phyloP scores from a whole-genome alignment of 371 early-diverging fungal species.

The Mucor saturninus region DNA sequence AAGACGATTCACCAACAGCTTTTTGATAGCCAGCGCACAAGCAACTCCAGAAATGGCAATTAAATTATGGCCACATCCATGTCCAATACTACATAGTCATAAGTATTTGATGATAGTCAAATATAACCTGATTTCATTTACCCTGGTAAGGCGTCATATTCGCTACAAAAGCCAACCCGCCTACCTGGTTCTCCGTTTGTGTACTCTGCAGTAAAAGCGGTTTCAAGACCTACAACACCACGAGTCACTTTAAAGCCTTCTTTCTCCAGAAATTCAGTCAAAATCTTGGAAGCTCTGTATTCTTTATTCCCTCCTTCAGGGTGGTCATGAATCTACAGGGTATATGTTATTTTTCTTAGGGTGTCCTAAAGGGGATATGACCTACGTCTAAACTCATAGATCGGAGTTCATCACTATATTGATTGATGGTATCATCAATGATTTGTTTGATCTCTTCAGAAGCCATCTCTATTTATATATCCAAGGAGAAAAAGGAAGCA shows the following conservation, averaged over 20 bases:
- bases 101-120: not conserved
- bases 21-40: conserved; percentile 62
- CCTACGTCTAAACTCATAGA: conserved; percentile 29
- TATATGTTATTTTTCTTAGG: not conserved
- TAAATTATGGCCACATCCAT: conserved; percentile 71
- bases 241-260: conserved; percentile 61
- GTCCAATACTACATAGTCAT: conserved; percentile 51
- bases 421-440: conserved; percentile 19
- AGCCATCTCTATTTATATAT: conserved; percentile 4
- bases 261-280: conserved; percentile 62
- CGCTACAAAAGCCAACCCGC: conserved; percentile 61
- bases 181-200: conserved; percentile 45
- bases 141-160: conserved; percentile 74
- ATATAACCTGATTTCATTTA: conserved; percentile 22
- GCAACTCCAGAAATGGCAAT: conserved; percentile 76
- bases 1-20: conserved; percentile 53
- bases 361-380: not conserved
- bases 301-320: conserved; percentile 70
- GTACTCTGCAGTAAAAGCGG: conserved; percentile 69
- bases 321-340: conserved; percentile 59
- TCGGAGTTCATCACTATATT: conserved; percentile 19
- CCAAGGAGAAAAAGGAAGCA: not conserved
- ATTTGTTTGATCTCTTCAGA: conserved; percentile 12
- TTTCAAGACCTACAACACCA: conserved; percentile 57
- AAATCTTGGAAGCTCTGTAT: conserved; percentile 47